Evolutionary conservation across 768 basidiomycete species (phyloP), one percentile per base, ranked within the genome.

Genomic region (Multifurca ochricompacta): DNA sequence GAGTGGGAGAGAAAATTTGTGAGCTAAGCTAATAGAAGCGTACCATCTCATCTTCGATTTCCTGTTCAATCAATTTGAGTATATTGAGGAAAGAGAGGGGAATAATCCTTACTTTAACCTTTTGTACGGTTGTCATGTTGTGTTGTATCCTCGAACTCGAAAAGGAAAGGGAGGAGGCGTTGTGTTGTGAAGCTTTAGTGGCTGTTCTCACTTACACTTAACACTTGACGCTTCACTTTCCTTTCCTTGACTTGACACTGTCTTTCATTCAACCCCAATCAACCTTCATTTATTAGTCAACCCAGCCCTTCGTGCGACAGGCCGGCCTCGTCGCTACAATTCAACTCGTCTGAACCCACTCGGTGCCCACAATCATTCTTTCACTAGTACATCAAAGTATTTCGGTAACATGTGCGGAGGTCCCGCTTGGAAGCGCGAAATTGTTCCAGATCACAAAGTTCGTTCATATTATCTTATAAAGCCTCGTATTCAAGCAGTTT

Each of bases 21-120:
- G n/a, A n/a, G n/a, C n/a, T 34, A 37, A 55, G 44, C 42, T 53
- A 57, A 58, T 45, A 53, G 25, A 27, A 61, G 69, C 80, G 74
- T 66, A 87, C 90, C 93, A 93, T 93, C 72, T 93, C 91, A 89
- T 91, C 90, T 79, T 94, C 91, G 69, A 94, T 81, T 82, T 91
- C 91, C 87, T 91, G 56, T 36, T 25, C 52, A 53, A 27, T 56
- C 51, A 60, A 51, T 16, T 10, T 47, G 18, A 56, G 44, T 37
- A 49, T 6, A 34, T 21, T 25, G 35, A 25, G 30, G 34, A 65
- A 60, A 31, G 39, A 56, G 51, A 51, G 14, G 43, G 30, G 37
- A 6, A 47, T 42, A 35, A n/a, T 59, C 66, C 32, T 40, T 60
- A 83, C 87, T 72, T 91, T 91, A 59, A 92, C 90, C 71, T 91